Percentiles rank a stretch among this genome's conserved stretches.
phyloP scores from a whole-genome alignment of 169 alveolate genomes.

The Cryptosporidium meleagridis region DNA sequence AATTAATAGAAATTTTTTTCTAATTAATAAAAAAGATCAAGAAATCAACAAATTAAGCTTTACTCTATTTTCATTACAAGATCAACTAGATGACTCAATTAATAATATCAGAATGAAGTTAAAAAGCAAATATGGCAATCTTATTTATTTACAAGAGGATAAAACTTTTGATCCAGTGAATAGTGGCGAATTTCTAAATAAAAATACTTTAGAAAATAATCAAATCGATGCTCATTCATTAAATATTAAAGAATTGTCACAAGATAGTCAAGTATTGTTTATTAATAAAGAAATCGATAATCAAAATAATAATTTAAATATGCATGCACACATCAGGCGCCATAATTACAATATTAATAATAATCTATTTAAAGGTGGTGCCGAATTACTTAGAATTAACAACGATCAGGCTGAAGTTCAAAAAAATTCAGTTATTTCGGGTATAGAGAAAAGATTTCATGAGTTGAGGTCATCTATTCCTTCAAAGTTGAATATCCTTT shows the following conservation, averaged over 20 bases:
- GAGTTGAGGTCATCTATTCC: background rate
- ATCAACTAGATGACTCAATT: conserved; percentile 59
- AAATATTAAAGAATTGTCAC: background rate
- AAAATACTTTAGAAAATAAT: background rate
- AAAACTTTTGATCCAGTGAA: background rate
- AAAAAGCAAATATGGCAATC: conserved; percentile 33
- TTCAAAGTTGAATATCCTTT: conserved; percentile 19
- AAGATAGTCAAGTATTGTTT: background rate
- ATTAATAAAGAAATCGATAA: conserved; percentile 12
- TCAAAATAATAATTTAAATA: background rate
- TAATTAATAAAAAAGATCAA: conserved; percentile 41
- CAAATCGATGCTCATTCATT: background rate
- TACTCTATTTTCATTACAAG: conserved; percentile 25
- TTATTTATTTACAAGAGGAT: background rate
- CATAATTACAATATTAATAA: conserved; percentile 3
- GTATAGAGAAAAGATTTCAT: background rate
- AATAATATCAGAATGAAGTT: conserved; percentile 31
- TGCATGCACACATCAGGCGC: conserved; percentile 29
- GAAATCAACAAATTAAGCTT: conserved; percentile 40
- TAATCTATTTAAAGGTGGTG: background rate
- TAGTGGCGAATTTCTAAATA: background rate
- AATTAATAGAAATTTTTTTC: background rate
- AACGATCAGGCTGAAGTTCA: background rate
- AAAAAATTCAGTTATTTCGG: background rate
- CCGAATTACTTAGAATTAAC: background rate